Percentiles rank a stretch among this genome's conserved stretches.
phyloP scores from a whole-genome alignment of 2,329 filamentous ascomycete species.

The Calycina marina region DNA sequence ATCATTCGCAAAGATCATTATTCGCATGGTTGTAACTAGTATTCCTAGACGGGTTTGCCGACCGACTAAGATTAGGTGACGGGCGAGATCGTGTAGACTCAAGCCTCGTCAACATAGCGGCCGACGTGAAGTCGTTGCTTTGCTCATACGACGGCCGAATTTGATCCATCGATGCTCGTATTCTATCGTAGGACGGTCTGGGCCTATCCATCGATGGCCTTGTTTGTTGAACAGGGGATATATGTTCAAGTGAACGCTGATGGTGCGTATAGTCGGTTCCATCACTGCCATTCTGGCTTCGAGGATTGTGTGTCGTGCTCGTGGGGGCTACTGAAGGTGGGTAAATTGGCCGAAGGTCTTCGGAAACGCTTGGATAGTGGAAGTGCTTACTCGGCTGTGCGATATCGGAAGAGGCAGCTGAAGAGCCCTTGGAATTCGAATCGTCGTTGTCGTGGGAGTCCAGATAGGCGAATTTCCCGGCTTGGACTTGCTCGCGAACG shows the following conservation, averaged over 20 bases:
- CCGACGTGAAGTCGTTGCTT: constrained; percentile 82
- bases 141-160: constrained; percentile 73
- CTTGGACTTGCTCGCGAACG: constrained; percentile 76
- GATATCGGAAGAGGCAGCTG: constrained; percentile 46
- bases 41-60: constrained; percentile 14
- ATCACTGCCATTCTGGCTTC: constrained; percentile 83
- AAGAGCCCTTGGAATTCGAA: constrained; percentile 29
- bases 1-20: too few species aligned
- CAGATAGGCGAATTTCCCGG: constrained; percentile 70
- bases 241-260: constrained; percentile 41
- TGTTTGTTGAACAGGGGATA: constrained; percentile 24
- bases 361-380: constrained; percentile 54
- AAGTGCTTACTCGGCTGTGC: constrained; percentile 32
- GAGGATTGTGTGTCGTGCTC: constrained; percentile 59
- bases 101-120: constrained; percentile 68
- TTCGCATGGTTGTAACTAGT: constrained; percentile 14
- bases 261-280: constrained; percentile 76
- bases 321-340: constrained; percentile 75
- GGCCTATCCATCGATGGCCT: constrained; percentile 44
- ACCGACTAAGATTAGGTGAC: too few species aligned
- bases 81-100: constrained; percentile 48
- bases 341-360: constrained; percentile 86
- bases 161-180: constrained; percentile 76
- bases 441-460: constrained; percentile 20
- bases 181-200: constrained; percentile 75